These are phyloP conservation scores for Spiromastix sp. DNA, from an alignment of 2,329 filamentous ascomycete genomes.

Conservation along the genomic window DNA sequence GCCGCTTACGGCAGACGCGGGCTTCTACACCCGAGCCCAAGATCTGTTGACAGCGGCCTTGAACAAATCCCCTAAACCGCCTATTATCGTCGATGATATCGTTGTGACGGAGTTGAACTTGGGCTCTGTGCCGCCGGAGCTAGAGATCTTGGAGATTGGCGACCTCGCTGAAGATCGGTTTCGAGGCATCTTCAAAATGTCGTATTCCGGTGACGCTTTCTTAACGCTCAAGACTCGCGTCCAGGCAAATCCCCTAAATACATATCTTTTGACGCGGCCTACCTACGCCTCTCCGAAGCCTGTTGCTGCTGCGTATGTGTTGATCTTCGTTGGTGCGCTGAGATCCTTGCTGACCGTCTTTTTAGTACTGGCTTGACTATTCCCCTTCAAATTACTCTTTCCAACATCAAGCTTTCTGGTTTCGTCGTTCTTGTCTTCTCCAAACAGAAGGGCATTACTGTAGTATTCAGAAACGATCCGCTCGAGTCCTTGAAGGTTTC, in stretches of 20 bases:
- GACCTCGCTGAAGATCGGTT: constrained; percentile 96
- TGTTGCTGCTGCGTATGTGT: constrained; percentile 61
- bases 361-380: constrained; percentile 74
- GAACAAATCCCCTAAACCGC: constrained; percentile 96
- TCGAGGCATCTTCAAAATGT: constrained; percentile 98
- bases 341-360: not conserved
- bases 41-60: constrained; percentile 89
- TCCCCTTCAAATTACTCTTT: constrained; percentile 91
- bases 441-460: constrained; percentile 88
- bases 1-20: constrained; percentile 89
- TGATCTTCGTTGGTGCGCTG: not conserved
- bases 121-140: constrained; percentile 82
- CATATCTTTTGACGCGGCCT: constrained; percentile 83
- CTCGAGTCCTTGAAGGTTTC: constrained; percentile 97
- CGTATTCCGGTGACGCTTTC: constrained; percentile 89
- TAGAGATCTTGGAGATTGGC: constrained; percentile 96
- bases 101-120: constrained; percentile 96
- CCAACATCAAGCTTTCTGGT: constrained; percentile 87
- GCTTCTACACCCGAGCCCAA: constrained; percentile 79
- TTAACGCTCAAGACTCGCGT: constrained; percentile 91
- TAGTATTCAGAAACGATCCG: constrained; percentile 96
- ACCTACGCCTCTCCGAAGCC: constrained; percentile 88
- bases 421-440: constrained; percentile 98
- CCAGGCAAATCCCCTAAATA: constrained; percentile 96
- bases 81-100: constrained; percentile 99